Percentiles rank a stretch among this genome's conserved stretches.
Conservation (phyloP, 495 filamentous ascomycete species). For the Lasiosphaeria miniovina region DNA sequence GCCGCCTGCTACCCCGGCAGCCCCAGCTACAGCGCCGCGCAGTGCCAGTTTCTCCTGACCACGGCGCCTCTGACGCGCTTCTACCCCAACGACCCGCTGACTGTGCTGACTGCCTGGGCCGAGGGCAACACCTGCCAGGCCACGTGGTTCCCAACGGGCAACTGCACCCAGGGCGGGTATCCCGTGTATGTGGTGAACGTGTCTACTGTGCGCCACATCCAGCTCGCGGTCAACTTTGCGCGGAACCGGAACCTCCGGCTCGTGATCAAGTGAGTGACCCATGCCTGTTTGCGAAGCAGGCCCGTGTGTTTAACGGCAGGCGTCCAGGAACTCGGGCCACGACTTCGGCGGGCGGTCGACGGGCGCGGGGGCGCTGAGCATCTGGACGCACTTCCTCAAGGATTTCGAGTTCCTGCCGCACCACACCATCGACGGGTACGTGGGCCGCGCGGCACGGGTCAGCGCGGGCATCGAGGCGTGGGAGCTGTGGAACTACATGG, state of each 20-base stretch:
- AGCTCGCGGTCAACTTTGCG: slow-evolving; percentile 58
- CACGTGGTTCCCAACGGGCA: slow-evolving; percentile 20
- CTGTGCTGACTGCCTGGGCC: slow-evolving; percentile 33
- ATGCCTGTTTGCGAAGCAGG: neutral
- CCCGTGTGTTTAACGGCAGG: neutral
- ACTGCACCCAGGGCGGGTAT: slow-evolving; percentile 56
- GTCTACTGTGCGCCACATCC: slow-evolving; percentile 50
- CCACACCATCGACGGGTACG: slow-evolving; percentile 36
- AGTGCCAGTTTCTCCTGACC: slow-evolving; percentile 35
- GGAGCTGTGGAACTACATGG: slow-evolving; percentile 39
- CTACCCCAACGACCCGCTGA: slow-evolving; percentile 36
- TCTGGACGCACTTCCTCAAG: slow-evolving; percentile 58
- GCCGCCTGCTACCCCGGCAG: slow-evolving; percentile 48
- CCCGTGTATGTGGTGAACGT: slow-evolving; percentile 58
- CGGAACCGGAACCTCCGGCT: slow-evolving; percentile 55
- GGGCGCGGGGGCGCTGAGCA: slow-evolving; percentile 50
- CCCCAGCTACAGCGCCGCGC: slow-evolving; percentile 36
- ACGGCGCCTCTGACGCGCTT: slow-evolving; percentile 25
- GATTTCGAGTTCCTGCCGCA: slow-evolving; percentile 37
- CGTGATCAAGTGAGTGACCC: slow-evolving; percentile 48
- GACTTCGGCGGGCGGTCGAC: slow-evolving; percentile 56
- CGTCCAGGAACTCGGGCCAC: slow-evolving; percentile 60
- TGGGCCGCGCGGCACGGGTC: slow-evolving; percentile 39
- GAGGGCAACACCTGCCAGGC: slow-evolving; percentile 32
- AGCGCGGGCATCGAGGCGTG: slow-evolving; percentile 42